A percentile compares a stretch with the other conserved stretches of the same genome.
These are phyloP conservation scores for Ligustrum vulgare DNA, from an alignment of 257 asterid genomes.

Conservation along the genomic window DNA sequence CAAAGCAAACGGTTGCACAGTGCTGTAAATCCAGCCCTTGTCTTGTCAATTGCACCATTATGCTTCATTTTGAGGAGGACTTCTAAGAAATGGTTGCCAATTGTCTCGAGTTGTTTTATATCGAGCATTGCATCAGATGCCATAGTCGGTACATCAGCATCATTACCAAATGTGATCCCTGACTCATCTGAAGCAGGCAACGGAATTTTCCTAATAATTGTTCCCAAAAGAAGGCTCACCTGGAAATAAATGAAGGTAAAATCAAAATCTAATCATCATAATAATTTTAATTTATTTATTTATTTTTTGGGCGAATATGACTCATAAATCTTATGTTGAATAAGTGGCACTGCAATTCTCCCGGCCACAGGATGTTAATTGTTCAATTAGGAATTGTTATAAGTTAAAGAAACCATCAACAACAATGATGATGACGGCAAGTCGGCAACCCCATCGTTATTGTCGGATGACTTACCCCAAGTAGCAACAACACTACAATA, in stretches of 20 bases:
- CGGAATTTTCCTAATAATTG: slow-evolving; percentile 85
- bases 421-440: not conserved
- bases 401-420: slow-evolving; percentile 7
- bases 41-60: slow-evolving; percentile 95
- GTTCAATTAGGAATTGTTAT: not conserved
- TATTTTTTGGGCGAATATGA: not conserved
- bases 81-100: slow-evolving; percentile 92
- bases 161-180: slow-evolving; percentile 30
- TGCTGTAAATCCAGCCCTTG: slow-evolving; percentile 99
- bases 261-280: slow-evolving; percentile 1
- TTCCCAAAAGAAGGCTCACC: slow-evolving; percentile 98
- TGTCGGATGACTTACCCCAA: slow-evolving; percentile 1
- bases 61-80: slow-evolving; percentile 98
- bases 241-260: slow-evolving; percentile 35
- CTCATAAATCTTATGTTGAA: slow-evolving; percentile 2
- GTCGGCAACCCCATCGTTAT: slow-evolving; percentile 20
- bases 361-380: not conserved
- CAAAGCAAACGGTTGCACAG: slow-evolving; percentile 96
- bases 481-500: slow-evolving; percentile 17
- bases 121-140: slow-evolving; percentile 66
- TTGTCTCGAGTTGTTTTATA: slow-evolving; percentile 81
- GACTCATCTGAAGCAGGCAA: slow-evolving; percentile 67
- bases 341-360: slow-evolving; percentile 7
- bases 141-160: slow-evolving; percentile 24
- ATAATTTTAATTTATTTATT: not conserved